Evolutionary conservation across 805 yeast genomes (phyloP).

Genomic region (Spathaspora girioi): DNA sequence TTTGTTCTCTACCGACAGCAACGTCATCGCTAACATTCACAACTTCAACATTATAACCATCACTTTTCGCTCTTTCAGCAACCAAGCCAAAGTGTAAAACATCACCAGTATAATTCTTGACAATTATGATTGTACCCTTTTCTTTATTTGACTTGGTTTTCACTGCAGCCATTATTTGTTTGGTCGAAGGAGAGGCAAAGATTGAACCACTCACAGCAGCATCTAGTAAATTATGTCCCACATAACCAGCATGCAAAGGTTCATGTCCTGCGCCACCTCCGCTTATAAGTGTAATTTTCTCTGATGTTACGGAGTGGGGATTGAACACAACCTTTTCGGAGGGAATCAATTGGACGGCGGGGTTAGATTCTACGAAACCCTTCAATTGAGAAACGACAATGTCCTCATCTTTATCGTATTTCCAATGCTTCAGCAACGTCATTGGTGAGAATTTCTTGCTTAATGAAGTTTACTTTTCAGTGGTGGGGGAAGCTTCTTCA

Average conservation of each 20-base stretch:
- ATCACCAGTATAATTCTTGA: conserved; percentile 94
- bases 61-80: conserved; percentile 79
- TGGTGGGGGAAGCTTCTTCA: neutral
- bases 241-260: conserved; percentile 89
- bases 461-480: neutral
- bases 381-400: conserved; percentile 46
- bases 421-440: conserved; percentile 47
- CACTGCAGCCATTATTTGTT: conserved; percentile 73
- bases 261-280: conserved; percentile 98
- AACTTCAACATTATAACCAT: conserved; percentile 69
- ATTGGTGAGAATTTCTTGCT: conserved; percentile 5
- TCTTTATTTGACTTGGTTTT: conserved; percentile 48
- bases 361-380: conserved; percentile 54
- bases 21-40: conserved; percentile 88
- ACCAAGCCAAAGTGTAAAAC: conserved; percentile 89
- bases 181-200: conserved; percentile 95
- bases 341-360: conserved; percentile 50
- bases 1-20: conserved; percentile 86
- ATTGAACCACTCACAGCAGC: conserved; percentile 88
- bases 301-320: conserved; percentile 30
- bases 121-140: conserved; percentile 73
- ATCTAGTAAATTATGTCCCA: conserved; percentile 77
- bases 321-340: conserved; percentile 54
- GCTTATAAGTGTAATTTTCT: conserved; percentile 69
- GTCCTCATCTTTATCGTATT: conserved; percentile 40